Evolutionary conservation across 108 stramenopile species (phyloP), one percentile per base, ranked within the genome.

Genomic region (Skeletonema grethae): DNA sequence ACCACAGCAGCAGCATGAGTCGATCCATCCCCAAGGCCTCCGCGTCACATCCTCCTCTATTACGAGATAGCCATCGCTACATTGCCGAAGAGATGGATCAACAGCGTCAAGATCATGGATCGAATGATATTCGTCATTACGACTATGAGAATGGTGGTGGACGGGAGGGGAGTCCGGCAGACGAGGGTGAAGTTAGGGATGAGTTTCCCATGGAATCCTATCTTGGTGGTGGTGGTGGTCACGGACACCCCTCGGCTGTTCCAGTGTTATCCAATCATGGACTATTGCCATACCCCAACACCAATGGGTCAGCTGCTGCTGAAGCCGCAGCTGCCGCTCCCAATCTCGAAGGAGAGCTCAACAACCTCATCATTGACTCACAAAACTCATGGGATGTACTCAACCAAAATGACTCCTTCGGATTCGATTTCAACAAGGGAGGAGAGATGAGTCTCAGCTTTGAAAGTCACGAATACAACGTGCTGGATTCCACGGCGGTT

Each of bases 351-450:
- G 43, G 43, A 45, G 43, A 45, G 3, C 43, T 45, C 15, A 45
- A 45, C 43, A 45, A 45, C 2, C 43, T 45, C 43, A 45, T 45
- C 15, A 45, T 45, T 45, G 43, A 45, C 43, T 45, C 43, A 45
- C 43, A 45, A 15, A 45, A 45, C 43, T 45, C 43, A 45, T 45
- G 43, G 43, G 43, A 45, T 45, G 15, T 45, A n/a, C 43, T 45
- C 12, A 45, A 45, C 15, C 43, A 45, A n/a, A 45, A 45, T 11
- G 43, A 45, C 43, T 45, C 43, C 43, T 45, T 45, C 43, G 43
- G 43, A 45, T 45, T 45, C 15, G 43, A 45, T 2, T 45, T 45
- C 43, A 45, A 45, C 43, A 45, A 45, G 43, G 43, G 43, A 3
- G 43, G 43, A 15, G 43, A 45, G 43, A 45, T 45, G 43, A 45